phyloP scores from a whole-genome alignment of 1,284 basidiomycete genomes.

The Leccinum insigne region DNA sequence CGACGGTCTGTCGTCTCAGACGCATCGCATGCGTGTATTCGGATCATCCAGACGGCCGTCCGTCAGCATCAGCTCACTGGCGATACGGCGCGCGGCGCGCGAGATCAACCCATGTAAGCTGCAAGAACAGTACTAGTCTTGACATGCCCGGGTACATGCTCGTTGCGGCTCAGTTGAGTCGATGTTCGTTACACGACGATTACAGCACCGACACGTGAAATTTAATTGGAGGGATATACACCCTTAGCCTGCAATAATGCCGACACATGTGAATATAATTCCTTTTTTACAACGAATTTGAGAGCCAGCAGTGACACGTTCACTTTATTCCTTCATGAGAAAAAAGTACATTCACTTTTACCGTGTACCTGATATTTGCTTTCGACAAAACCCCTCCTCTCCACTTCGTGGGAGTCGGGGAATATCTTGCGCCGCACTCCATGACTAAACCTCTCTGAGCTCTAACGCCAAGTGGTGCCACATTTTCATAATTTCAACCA shows the following conservation, averaged over 20 bases:
- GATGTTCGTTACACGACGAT: not conserved
- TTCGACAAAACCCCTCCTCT: no score
- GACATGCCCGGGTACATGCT: not conserved
- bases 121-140: not conserved
- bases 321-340: no score
- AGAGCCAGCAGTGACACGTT: no score
- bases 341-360: no score
- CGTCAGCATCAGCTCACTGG: not conserved
- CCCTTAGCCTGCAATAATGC: not conserved
- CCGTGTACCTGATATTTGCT: no score
- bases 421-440: no score
- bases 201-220: not conserved
- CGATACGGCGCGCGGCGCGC: not conserved
- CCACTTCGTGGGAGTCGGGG: no score
- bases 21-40: not conserved
- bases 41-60: conserved; percentile 2
- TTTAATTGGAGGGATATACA: not conserved
- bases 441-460: no score
- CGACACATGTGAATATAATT: no score
- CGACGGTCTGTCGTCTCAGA: conserved; percentile 1
- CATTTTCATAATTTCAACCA: no score
- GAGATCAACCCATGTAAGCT: conserved; percentile 9
- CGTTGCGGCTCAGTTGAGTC: not conserved
- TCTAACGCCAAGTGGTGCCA: no score
- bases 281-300: no score